Conservation (phyloP, 768 basidiomycete genomes). For the Russula lepida region DNA sequence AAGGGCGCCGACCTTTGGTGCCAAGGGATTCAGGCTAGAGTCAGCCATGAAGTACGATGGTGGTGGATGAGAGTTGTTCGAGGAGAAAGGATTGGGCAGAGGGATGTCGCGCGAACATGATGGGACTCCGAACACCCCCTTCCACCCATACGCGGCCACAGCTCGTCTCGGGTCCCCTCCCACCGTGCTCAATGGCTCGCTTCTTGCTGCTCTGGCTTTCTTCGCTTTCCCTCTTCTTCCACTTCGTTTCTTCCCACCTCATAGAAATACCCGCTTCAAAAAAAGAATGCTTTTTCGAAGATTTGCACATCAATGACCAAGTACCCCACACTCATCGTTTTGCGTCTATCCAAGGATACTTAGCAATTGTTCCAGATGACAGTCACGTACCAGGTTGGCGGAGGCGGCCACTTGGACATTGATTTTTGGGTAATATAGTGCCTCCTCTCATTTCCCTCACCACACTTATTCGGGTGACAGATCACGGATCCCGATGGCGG, state of each 20-base stretch:
- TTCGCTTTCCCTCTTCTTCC: slow-evolving; percentile 29
- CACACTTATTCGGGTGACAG: slow-evolving; percentile 34
- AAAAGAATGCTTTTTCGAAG: slow-evolving; percentile 96
- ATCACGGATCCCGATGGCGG: slow-evolving; percentile 67
- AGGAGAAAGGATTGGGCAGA: slow-evolving; percentile 19
- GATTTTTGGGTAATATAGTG: slow-evolving; percentile 77
- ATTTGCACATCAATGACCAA: slow-evolving; percentile 86
- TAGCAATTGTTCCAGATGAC: slow-evolving; percentile 64
- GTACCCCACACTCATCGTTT: slow-evolving; percentile 31
- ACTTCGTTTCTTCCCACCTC: slow-evolving; percentile 50
- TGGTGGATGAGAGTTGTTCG: slow-evolving; percentile 12
- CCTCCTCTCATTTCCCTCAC: background rate
- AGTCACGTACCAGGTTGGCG: slow-evolving; percentile 97
- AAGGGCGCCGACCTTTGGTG: slow-evolving; percentile 63
- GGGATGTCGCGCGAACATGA: slow-evolving; percentile 25
- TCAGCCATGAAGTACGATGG: slow-evolving; percentile 19
- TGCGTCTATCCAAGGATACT: background rate
- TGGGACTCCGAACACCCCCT: slow-evolving; percentile 10
- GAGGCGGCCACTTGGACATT: slow-evolving; percentile 93
- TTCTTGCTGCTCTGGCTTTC: slow-evolving; percentile 37
- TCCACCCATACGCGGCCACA: background rate
- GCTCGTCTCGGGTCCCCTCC: slow-evolving; percentile 2
- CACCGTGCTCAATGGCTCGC: slow-evolving; percentile 30
- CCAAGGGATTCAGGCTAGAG: slow-evolving; percentile 43
- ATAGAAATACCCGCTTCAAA: slow-evolving; percentile 68